A percentile compares a stretch with the other conserved stretches of the same genome.
Conservation (phyloP, 352 stramenopile species). For the Phytophthora colocasiae region DNA sequence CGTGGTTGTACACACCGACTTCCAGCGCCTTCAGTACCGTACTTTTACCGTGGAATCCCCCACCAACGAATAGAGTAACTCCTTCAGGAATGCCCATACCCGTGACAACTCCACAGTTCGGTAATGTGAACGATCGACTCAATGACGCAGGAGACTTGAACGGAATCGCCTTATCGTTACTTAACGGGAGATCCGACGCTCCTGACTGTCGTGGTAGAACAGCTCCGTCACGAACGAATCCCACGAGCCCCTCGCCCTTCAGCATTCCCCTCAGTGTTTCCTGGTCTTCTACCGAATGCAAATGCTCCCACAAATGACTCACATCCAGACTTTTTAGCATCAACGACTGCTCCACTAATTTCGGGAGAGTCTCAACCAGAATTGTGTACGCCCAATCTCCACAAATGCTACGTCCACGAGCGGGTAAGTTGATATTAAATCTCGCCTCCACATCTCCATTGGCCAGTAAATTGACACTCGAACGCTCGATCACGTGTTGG, state of each 20-base stretch:
- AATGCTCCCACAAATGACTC: constrained; percentile 78
- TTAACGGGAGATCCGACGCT: constrained; percentile 64
- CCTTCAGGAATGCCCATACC: constrained; percentile 96
- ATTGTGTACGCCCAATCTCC: constrained; percentile 94
- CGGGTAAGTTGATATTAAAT: constrained; percentile 96
- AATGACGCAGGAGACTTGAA: constrained; percentile 91
- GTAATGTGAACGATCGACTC: constrained; percentile 86
- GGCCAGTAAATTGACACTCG: constrained; percentile 81
- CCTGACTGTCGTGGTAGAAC: constrained; percentile 91
- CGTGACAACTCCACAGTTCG: constrained; percentile 80
- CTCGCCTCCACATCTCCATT: constrained; percentile 90
- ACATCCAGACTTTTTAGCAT: constrained; percentile 78
- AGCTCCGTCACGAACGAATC: constrained; percentile 94
- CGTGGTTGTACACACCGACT: constrained; percentile 96
- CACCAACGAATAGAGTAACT: constrained; percentile 96
- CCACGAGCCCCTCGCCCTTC: constrained; percentile 81
- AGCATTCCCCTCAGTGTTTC: constrained; percentile 89
- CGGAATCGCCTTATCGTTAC: constrained; percentile 53
- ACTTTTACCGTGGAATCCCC: constrained; percentile 98
- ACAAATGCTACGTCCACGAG: constrained; percentile 93
- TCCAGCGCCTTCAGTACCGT: constrained; percentile 95
- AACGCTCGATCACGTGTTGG: constrained; percentile 96
- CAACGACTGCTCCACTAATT: constrained; percentile 85
- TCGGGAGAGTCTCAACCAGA: constrained; percentile 89
- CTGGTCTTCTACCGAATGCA: constrained; percentile 95